Conservation (phyloP, 176 grass and related monocot genomes). For the Metroxylon sagu region DNA sequence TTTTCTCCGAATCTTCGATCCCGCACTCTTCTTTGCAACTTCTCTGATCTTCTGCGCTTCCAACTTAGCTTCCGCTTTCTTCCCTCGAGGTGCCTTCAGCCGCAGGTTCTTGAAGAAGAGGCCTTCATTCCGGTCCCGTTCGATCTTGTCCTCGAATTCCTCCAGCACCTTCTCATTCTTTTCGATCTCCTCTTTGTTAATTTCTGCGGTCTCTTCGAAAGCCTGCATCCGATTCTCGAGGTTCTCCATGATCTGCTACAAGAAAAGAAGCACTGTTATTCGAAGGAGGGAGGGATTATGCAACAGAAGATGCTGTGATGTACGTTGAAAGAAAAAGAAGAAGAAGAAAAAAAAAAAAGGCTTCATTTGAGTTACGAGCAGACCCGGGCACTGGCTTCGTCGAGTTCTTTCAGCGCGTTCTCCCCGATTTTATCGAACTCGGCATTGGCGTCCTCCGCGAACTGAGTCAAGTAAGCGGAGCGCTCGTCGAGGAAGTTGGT, state of each 20-base stretch:
- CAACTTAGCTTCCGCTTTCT: slow-evolving; percentile 20
- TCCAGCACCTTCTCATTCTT: slow-evolving; percentile 71
- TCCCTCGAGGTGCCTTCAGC: slow-evolving; percentile 28
- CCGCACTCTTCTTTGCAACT: slow-evolving; percentile 36
- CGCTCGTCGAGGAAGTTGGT: slow-evolving; percentile 67
- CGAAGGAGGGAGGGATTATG: too few species aligned
- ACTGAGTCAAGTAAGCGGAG: slow-evolving; percentile 64
- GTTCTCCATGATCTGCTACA: slow-evolving; percentile 65
- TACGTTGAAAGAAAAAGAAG: too few species aligned
- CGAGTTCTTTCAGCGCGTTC: slow-evolving; percentile 68
- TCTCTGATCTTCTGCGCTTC: slow-evolving; percentile 64
- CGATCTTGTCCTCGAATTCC: slow-evolving; percentile 84
- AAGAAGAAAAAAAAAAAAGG: neutral
- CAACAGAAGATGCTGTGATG: too few species aligned
- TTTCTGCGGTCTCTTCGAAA: slow-evolving; percentile 62
- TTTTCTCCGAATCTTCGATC: slow-evolving; percentile 54
- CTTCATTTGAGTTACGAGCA: slow-evolving; percentile 10
- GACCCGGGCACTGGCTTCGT: slow-evolving; percentile 61
- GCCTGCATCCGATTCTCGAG: slow-evolving; percentile 67
- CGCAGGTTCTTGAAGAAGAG: slow-evolving; percentile 87
- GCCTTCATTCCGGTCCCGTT: slow-evolving; percentile 64
- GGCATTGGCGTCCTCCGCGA: slow-evolving; percentile 56
- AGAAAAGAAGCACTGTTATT: neutral
- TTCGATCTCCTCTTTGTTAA: slow-evolving; percentile 66
- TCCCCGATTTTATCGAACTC: slow-evolving; percentile 77